phyloP scores from a whole-genome alignment of 495 filamentous ascomycete species.

The Penicillium desertorum region DNA sequence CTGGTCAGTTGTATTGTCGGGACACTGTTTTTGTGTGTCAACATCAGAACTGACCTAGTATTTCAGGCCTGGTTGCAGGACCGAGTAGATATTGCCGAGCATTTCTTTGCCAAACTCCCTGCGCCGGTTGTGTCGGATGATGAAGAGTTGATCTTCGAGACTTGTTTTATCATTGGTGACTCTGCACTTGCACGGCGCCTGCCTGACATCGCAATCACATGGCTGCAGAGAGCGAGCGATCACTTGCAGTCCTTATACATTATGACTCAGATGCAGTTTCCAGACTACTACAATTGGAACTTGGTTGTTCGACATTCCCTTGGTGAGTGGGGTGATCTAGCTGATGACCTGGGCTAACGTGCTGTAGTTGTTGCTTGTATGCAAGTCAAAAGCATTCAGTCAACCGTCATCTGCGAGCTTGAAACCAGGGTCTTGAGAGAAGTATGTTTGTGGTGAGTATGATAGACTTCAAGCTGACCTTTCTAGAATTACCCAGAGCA shows the following conservation, averaged over 20 bases:
- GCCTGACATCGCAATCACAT: conserved; percentile 58
- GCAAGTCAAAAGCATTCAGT: conserved; percentile 5
- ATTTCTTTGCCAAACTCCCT: conserved; percentile 64
- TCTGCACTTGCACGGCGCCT: conserved; percentile 53
- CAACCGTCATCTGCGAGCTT: conserved; percentile 6
- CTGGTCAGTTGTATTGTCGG: conserved; percentile 49
- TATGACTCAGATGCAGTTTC: not conserved
- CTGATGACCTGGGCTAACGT: conserved; percentile 4
- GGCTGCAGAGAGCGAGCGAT: conserved; percentile 71
- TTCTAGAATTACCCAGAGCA: conserved; percentile 29
- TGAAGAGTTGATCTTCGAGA: conserved; percentile 59
- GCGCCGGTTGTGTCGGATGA: conserved; percentile 42
- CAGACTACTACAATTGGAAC: conserved; percentile 50
- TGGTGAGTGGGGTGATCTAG: conserved; percentile 13
- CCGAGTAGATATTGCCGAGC: conserved; percentile 71
- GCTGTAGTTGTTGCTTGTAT: conserved; percentile 27
- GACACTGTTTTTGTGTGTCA: not conserved
- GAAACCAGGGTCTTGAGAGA: conserved; percentile 18
- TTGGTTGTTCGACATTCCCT: conserved; percentile 60
- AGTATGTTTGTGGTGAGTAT: conserved; percentile 47
- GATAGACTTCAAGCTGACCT: conserved; percentile 63
- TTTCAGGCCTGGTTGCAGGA: conserved; percentile 68
- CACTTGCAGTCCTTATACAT: conserved; percentile 40
- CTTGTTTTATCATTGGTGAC: conserved; percentile 71
- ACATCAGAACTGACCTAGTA: not conserved